phyloP scores from a whole-genome alignment of 2,329 filamentous ascomycete species.

The Aspergillus sergii region DNA sequence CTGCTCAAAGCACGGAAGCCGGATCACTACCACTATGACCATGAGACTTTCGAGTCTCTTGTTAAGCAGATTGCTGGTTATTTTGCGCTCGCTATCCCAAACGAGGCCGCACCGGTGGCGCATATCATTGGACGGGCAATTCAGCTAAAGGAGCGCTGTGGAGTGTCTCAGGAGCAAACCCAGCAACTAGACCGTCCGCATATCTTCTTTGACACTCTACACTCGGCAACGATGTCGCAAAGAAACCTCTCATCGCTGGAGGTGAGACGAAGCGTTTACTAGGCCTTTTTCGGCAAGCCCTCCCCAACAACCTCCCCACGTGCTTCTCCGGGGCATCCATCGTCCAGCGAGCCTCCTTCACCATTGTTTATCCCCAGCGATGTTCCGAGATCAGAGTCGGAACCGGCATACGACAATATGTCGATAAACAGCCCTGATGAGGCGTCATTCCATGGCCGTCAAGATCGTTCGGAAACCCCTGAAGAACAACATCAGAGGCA shows the following conservation, averaged over 20 bases:
- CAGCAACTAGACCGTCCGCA: constrained; percentile 3
- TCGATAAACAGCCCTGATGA: background rate
- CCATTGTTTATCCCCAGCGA: background rate
- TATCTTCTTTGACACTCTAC: constrained; percentile 7
- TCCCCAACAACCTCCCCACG: background rate
- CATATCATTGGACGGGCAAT: constrained; percentile 4
- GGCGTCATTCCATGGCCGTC: background rate
- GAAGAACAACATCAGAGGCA: background rate
- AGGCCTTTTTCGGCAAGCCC: constrained; percentile 8
- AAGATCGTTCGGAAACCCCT: background rate
- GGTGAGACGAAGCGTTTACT: constrained; percentile 8
- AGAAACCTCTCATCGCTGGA: constrained; percentile 7
- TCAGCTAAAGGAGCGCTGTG: constrained; percentile 9
- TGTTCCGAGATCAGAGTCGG: background rate
- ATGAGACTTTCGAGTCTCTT: constrained; percentile 3
- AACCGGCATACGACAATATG: background rate
- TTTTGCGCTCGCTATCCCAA: constrained; percentile 4
- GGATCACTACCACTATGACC: background rate
- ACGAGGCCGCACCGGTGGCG: background rate
- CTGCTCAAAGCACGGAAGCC: constrained; percentile 9
- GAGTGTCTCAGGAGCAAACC: constrained; percentile 3
- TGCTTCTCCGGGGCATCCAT: background rate
- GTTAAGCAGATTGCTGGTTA: constrained; percentile 4
- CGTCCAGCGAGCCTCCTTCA: background rate
- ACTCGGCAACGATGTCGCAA: constrained; percentile 2